Evolutionary conservation across 192 early-diverging fungal genomes (phyloP).

Genomic region (Mortierella alpina): DNA sequence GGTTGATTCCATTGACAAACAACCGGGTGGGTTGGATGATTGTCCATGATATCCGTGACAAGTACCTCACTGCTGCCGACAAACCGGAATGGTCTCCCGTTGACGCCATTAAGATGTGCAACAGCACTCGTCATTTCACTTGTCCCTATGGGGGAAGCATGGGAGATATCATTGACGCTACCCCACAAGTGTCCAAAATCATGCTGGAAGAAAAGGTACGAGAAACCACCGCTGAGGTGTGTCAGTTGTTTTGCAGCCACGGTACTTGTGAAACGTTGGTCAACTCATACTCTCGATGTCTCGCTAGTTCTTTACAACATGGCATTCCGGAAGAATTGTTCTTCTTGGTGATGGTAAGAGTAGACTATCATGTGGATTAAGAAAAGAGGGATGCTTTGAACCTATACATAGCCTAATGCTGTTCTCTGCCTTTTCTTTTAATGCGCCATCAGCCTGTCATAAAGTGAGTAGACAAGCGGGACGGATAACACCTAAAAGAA

Average conservation of each 20-base stretch:
- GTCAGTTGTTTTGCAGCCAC: neutral
- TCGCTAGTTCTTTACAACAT: constrained; percentile 9
- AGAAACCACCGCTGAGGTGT: neutral
- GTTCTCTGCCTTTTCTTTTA: no score
- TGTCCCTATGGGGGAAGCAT: constrained; percentile 16
- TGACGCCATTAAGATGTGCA: constrained; percentile 3
- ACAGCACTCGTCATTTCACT: neutral
- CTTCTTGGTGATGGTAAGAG: constrained; percentile 22
- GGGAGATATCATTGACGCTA: constrained; percentile 17
- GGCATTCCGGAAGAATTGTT: constrained; percentile 11
- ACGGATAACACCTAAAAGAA: neutral
- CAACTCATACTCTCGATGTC: neutral
- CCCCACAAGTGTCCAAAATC: constrained; percentile 12
- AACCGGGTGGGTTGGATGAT: constrained; percentile 10
- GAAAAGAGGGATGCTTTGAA: no score
- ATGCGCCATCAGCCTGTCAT: neutral
- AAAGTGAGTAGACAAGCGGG: neutral
- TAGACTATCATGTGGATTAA: neutral
- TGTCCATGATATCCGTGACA: neutral
- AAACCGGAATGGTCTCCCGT: neutral
- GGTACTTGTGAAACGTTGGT: neutral
- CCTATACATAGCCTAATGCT: neutral
- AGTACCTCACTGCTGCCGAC: neutral
- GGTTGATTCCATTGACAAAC: neutral
- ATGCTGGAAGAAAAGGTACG: constrained; percentile 19